A percentile compares a stretch with the other conserved stretches of the same genome.
These are phyloP conservation scores for Neopestalotiopsis sp. DNA, from an alignment of 2,329 filamentous ascomycete genomes.

Conservation along the genomic window DNA sequence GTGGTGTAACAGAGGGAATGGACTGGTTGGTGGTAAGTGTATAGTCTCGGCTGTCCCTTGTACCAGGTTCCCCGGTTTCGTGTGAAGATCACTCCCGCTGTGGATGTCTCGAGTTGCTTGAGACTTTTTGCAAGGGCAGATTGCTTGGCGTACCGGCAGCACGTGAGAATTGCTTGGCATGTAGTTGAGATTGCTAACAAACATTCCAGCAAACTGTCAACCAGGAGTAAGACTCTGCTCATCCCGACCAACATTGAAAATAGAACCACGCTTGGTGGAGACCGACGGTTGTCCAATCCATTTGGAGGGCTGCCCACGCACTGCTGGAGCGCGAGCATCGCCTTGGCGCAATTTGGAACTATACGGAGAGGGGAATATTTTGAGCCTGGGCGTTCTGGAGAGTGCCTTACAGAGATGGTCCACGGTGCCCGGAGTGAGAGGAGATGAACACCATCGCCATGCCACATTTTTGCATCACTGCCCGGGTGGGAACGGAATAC, in stretches of 20 bases:
- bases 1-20: constrained; percentile 96
- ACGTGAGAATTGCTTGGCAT: neutral
- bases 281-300: neutral
- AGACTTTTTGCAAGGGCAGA: neutral
- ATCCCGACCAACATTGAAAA: neutral
- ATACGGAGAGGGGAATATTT: neutral
- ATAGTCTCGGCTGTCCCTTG: neutral
- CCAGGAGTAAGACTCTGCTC: constrained; percentile 37
- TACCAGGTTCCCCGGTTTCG: neutral
- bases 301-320: neutral
- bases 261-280: neutral
- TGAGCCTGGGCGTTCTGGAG: constrained; percentile 6
- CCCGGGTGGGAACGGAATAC: constrained; percentile 6
- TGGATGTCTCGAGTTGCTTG: neutral
- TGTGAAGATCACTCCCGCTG: neutral
- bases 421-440: neutral
- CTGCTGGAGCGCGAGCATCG: neutral
- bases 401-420: neutral
- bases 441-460: neutral
- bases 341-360: neutral
- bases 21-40: constrained; percentile 89
- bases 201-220: constrained; percentile 44
- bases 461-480: constrained; percentile 15
- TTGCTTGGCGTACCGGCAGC: neutral
- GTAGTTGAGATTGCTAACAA: neutral